Base-by-base conservation (phyloP, 2,329 filamentous ascomycete genomes). In the Trichophyton benhamiae region DNA sequence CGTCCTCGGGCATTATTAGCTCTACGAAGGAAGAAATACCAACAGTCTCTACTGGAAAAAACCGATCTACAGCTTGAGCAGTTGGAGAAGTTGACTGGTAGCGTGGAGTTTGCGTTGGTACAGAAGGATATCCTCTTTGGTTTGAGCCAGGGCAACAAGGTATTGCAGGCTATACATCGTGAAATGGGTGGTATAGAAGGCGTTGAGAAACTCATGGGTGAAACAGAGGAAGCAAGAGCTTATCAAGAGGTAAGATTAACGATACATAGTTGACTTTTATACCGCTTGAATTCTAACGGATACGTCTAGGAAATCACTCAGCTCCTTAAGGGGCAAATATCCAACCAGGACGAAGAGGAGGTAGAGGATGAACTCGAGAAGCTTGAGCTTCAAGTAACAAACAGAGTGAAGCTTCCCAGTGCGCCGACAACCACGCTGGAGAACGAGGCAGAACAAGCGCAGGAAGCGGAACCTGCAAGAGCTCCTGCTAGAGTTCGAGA, bases 81-180 rank as follows among this genome's bases (percentile, higher is more conserved):
- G 75, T 80, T 99, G 20, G 91, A 99, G 78, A 85, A 89, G 71
- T 79, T 99, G 67, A 94, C 89, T 7, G 84, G 84, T 61, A 91
- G 85, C 72, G 91, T 99, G 69, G 94, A 99, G 76, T 99, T 99
- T 75, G 90, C 94, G 44, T 83, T 92, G 27, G 94, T 99, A 67
- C 92, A 97, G 74, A 97, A 96, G 77, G 94, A 97, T 77, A 88
- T 99, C 42, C 73, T 99, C 3, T 96, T 89, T 74, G 94, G 94
- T 0, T 75, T 99, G 68, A 87, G 95, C 75, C 91, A 96, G 78
- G 92, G 92, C 46, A 96, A 91, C 0, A 83, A 82, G 65, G 94
- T 97, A 41, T 79, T 99, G 63, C 86, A 89, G 72, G 88, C 94
- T 73, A 97, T 99, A 62, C 88, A 97, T 72, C 84, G 83, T 69